phyloP scores from a whole-genome alignment of 495 filamentous ascomycete genomes.

The Penicillium pancosmium region DNA sequence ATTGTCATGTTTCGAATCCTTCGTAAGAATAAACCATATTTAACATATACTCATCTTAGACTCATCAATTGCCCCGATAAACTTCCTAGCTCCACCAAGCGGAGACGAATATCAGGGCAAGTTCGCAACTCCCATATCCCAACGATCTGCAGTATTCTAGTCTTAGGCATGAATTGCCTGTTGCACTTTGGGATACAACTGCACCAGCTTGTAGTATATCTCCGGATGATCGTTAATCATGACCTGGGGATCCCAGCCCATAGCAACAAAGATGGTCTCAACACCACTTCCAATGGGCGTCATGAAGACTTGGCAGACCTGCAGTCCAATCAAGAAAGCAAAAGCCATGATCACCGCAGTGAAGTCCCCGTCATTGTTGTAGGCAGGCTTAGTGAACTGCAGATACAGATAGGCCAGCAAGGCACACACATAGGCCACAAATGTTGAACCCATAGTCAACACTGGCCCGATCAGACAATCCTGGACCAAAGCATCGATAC shows the following conservation, averaged over 20 bases:
- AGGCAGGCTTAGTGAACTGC: slow-evolving; percentile 72
- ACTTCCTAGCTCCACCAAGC: not conserved
- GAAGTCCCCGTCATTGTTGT: slow-evolving; percentile 71
- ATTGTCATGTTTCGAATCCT: not conserved
- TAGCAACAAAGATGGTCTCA: slow-evolving; percentile 85
- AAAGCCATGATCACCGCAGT: slow-evolving; percentile 82
- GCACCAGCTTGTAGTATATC: slow-evolving; percentile 73
- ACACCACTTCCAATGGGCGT: slow-evolving; percentile 66
- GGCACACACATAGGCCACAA: slow-evolving; percentile 80
- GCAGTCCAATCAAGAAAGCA: slow-evolving; percentile 79
- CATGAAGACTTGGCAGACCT: slow-evolving; percentile 87
- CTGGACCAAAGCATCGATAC: slow-evolving; percentile 85
- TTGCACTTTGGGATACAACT: slow-evolving; percentile 83
- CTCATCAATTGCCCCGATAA: not conserved
- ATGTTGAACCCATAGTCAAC: slow-evolving; percentile 81
- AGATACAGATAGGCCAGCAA: slow-evolving; percentile 85
- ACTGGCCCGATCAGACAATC: slow-evolving; percentile 91
- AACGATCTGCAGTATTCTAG: not conserved
- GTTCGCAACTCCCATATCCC: not conserved
- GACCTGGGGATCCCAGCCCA: slow-evolving; percentile 87
- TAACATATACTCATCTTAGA: not conserved
- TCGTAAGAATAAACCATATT: not conserved
- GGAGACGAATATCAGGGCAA: too few relatives aligned
- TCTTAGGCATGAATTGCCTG: slow-evolving; percentile 64
- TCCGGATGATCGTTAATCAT: slow-evolving; percentile 81